Base-by-base conservation (phyloP, 768 basidiomycete species). In the Lactarius pseudohatsudake region DNA sequence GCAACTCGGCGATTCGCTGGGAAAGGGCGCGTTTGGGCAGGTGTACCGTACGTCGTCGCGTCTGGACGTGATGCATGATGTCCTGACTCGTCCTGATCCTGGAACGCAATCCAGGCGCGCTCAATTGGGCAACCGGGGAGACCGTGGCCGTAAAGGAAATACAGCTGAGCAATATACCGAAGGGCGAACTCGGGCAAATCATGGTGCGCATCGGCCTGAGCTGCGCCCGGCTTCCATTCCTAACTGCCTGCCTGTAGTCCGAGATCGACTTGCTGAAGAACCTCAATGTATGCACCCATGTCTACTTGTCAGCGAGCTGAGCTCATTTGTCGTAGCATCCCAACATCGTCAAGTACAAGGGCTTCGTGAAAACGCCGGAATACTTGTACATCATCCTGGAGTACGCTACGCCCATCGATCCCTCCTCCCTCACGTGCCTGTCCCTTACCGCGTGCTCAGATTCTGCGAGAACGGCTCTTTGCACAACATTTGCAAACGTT, bases 111-210 rank as follows among this genome's bases (percentile, higher is more conserved):
- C 41, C 70, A 93, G 92, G 92, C 71, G 92, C 91, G 57, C 79
- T 96, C 74, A 96, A 96, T 73, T 95, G 94, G 90, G 90, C 92
- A 18, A 98, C 94, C 30, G 97, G 97, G 30, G 97, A 98, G 80
- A 97, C 96, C 2, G 96, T 98, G 50, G 97, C 97, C 3, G 91
- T 99, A 74, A 99, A 99, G 82, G 96, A 98, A 77, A 96, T 99
- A 71, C 91, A 93, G 75, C 79, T 99, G 68, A 90, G 88, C 76
- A 95, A 93, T 76, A 96, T 99, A 66, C 92, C 96, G 3, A 92
- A 94, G 76, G 85, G 87, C 63, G 95, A 98, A 75, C 84, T 99
- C 45, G 90, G 91, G 22, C 96, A 98, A 79, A 98, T 99, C 74
- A 98, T 98, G 96, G 95, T 94, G 73, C 72, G 83, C 59, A 64